Evolutionary conservation across 2,329 filamentous ascomycete genomes (phyloP).

Genomic region (Colletotrichum sp.): DNA sequence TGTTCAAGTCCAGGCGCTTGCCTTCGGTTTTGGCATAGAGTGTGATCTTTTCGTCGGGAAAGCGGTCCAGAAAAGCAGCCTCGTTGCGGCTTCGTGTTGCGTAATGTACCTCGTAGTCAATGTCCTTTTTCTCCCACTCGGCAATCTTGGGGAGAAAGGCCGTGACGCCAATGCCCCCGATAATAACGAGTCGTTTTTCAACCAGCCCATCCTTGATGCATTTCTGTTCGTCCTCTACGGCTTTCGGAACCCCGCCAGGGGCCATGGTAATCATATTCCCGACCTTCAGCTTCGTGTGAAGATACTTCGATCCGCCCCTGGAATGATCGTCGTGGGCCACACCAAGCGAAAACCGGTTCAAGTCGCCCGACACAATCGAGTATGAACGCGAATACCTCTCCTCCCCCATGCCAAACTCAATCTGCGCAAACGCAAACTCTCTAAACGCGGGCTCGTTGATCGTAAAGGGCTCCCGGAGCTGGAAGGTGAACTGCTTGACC

Average conservation of each 20-base stretch:
- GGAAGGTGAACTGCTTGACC: background rate
- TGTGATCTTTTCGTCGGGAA: background rate
- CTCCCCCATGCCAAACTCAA: accelerated
- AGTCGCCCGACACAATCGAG: background rate
- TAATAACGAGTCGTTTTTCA: background rate
- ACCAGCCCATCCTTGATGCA: background rate
- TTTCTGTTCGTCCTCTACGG: background rate
- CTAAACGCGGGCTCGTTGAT: background rate
- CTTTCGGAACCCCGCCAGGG: background rate
- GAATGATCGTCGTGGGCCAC: background rate
- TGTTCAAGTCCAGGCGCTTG: background rate
- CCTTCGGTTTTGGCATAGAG: background rate
- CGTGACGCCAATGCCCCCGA: background rate
- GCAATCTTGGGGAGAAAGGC: background rate
- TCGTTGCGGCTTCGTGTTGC: background rate
- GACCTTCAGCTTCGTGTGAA: background rate
- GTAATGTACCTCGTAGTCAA: background rate
- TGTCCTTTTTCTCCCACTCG: background rate
- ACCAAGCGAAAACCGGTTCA: background rate
- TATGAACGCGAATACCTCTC: background rate
- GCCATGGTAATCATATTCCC: background rate
- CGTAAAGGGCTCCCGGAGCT: background rate
- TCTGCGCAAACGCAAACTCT: background rate
- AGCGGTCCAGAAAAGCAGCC: background rate
- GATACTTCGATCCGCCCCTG: background rate